Evolutionary conservation across 768 basidiomycete genomes (phyloP).

Genomic region (Calocybe gangraenosa): DNA sequence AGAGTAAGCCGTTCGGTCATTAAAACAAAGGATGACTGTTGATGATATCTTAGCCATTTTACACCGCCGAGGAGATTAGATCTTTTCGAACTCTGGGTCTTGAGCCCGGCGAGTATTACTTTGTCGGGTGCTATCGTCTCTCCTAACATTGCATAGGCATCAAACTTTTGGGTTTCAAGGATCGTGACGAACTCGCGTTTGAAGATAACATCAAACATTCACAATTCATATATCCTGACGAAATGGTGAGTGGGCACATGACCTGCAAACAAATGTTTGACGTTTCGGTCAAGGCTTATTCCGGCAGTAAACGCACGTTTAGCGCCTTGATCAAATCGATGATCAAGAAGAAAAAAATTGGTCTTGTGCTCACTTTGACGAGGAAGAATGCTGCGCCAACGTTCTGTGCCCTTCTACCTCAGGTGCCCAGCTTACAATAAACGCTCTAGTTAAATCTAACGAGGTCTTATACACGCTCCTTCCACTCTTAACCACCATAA

Average conservation of each 20-base stretch:
- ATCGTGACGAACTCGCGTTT: slow-evolving; percentile 61
- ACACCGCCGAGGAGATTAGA: slow-evolving; percentile 76
- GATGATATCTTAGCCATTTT: slow-evolving; percentile 58
- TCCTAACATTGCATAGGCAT: slow-evolving; percentile 50
- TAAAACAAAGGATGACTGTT: not conserved
- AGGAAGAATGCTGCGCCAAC: slow-evolving; percentile 70
- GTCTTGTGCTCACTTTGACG: slow-evolving; percentile 64
- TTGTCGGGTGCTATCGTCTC: too few relatives aligned
- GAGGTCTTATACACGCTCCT: not conserved
- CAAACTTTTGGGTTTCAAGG: slow-evolving; percentile 91
- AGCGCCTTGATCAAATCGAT: slow-evolving; percentile 81
- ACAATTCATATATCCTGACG: slow-evolving; percentile 88
- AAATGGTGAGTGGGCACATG: slow-evolving; percentile 50
- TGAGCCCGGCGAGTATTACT: slow-evolving; percentile 53
- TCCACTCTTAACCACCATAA: slow-evolving; percentile 3
- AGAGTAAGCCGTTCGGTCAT: slow-evolving; percentile 37
- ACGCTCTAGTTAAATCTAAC: not conserved
- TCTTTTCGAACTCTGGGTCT: slow-evolving; percentile 80
- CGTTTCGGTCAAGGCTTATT: slow-evolving; percentile 50
- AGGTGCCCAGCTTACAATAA: slow-evolving; percentile 39
- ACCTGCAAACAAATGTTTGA: not conserved
- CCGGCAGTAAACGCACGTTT: slow-evolving; percentile 92
- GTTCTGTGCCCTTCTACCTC: slow-evolving; percentile 85
- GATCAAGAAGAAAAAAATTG: slow-evolving; percentile 78
- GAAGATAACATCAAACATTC: slow-evolving; percentile 94